Percentiles rank a stretch among this genome's conserved stretches.
Evolutionary conservation across 225 moss, liverwort and hornwort genomes (phyloP).

Genomic region (Pseudisothecium myosuroides): DNA sequence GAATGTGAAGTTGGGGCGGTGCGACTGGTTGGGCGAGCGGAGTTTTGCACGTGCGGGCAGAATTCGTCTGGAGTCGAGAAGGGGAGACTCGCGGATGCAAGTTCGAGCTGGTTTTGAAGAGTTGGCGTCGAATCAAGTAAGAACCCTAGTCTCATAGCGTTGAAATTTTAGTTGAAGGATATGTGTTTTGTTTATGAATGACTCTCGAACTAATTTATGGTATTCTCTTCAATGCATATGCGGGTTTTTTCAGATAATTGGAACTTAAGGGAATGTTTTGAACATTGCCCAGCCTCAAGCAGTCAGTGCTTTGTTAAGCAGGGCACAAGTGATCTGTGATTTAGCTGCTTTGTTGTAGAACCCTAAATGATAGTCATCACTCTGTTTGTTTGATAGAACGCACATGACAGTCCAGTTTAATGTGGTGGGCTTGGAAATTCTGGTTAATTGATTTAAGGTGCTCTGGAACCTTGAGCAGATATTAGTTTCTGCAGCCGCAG

Average conservation of each 20-base stretch:
- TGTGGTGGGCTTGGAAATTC: neutral
- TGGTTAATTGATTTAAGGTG: neutral
- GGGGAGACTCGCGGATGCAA: neutral
- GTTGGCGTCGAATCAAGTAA: slow-evolving; percentile 32
- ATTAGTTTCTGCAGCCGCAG: slow-evolving; percentile 42
- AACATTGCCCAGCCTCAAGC: neutral
- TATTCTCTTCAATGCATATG: neutral
- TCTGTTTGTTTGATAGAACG: neutral
- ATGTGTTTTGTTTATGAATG: neutral
- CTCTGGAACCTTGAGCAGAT: slow-evolving; percentile 40
- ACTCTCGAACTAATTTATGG: neutral
- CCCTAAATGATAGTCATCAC: neutral
- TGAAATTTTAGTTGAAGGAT: neutral
- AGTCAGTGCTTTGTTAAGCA: neutral
- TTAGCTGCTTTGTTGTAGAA: neutral
- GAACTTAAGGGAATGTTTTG: neutral
- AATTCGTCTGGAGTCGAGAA: neutral
- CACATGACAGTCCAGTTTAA: neutral
- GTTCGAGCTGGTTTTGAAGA: slow-evolving; percentile 43
- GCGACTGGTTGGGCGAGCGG: slow-evolving; percentile 7
- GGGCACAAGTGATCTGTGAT: neutral
- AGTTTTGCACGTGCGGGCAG: neutral
- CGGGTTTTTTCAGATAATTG: neutral
- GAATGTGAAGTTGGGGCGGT: neutral
- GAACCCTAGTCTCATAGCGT: neutral